phyloP scores from a whole-genome alignment of 768 basidiomycete species.

The Strobilomyces confusus region DNA sequence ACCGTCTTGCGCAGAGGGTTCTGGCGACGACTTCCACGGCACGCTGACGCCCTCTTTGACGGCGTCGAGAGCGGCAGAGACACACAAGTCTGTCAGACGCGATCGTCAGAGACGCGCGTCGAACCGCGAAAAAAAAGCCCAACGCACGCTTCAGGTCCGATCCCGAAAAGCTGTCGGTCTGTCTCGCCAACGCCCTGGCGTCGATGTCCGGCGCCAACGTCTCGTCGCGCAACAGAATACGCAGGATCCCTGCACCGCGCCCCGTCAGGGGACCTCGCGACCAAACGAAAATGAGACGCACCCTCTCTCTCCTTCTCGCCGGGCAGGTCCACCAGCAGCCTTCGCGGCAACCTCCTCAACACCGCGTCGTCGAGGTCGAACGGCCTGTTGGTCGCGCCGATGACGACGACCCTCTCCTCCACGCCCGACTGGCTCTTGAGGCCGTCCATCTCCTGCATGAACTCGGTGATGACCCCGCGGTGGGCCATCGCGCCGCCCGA shows the following conservation, averaged over 20 bases:
- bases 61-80: conserved; percentile 86
- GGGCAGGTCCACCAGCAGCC: conserved; percentile 85
- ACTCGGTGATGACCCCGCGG: conserved; percentile 84
- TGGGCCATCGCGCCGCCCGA: conserved; percentile 81
- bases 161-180: conserved; percentile 86
- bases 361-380: conserved; percentile 93
- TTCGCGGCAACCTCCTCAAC: conserved; percentile 79
- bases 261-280: conserved; percentile 2
- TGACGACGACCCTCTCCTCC: conserved; percentile 82
- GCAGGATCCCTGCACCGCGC: conserved; percentile 65
- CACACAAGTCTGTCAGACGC: conserved; percentile 69
- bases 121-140: not conserved
- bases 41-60: conserved; percentile 81
- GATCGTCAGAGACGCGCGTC: conserved; percentile 1
- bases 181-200: conserved; percentile 53
- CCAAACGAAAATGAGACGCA: conserved; percentile 33
- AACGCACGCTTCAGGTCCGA: conserved; percentile 90
- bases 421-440: conserved; percentile 53
- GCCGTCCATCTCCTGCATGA: conserved; percentile 98
- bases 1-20: not conserved
- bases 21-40: conserved; percentile 56
- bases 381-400: conserved; percentile 91
- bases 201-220: conserved; percentile 61
- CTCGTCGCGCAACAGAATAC: conserved; percentile 85
- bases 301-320: conserved; percentile 83